Evolutionary conservation across 305 asterid species (phyloP).

Genomic region (Fraxinus nigra): DNA sequence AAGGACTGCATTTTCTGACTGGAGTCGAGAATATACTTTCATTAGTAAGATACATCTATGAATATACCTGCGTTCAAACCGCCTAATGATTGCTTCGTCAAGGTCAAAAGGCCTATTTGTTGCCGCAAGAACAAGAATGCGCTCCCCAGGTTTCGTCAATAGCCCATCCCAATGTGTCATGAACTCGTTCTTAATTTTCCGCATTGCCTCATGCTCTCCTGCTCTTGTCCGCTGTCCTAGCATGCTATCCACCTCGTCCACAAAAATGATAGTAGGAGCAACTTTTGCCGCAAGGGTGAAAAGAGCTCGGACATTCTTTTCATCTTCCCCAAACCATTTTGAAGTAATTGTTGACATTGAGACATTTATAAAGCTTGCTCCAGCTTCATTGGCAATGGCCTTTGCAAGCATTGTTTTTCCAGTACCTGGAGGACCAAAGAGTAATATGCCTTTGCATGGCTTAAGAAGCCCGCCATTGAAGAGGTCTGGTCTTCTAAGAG

Average conservation of each 20-base stretch:
- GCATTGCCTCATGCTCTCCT: constrained; percentile 98
- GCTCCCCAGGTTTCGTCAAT: constrained; percentile 78
- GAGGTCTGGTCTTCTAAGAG: constrained; percentile 94
- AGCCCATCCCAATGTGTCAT: constrained; percentile 98
- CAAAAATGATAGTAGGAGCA: constrained; percentile 88
- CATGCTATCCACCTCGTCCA: constrained; percentile 99
- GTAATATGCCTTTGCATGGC: constrained; percentile 96
- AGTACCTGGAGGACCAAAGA: constrained; percentile 98
- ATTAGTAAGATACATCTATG: constrained; percentile 3
- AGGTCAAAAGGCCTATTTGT: constrained; percentile 97
- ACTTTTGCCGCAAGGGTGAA: constrained; percentile 96
- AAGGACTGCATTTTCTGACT: background rate
- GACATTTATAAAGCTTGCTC: constrained; percentile 96
- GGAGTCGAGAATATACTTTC: constrained; percentile 11
- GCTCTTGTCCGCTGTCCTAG: constrained; percentile 94
- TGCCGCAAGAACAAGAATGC: constrained; percentile 97
- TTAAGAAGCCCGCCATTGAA: constrained; percentile 93
- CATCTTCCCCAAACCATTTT: constrained; percentile 98
- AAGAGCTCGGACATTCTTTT: constrained; percentile 91
- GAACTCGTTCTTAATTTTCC: constrained; percentile 90
- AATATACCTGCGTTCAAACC: constrained; percentile 91
- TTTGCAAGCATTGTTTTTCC: constrained; percentile 98
- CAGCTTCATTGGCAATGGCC: constrained; percentile 97
- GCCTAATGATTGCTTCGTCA: constrained; percentile 93
- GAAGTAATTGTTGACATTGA: constrained; percentile 98